Percentiles rank a stretch among this genome's conserved stretches.
These are phyloP conservation scores for Platanus orientalis DNA, from an alignment of 164 flowering plant genomes.

Conservation along the genomic window DNA sequence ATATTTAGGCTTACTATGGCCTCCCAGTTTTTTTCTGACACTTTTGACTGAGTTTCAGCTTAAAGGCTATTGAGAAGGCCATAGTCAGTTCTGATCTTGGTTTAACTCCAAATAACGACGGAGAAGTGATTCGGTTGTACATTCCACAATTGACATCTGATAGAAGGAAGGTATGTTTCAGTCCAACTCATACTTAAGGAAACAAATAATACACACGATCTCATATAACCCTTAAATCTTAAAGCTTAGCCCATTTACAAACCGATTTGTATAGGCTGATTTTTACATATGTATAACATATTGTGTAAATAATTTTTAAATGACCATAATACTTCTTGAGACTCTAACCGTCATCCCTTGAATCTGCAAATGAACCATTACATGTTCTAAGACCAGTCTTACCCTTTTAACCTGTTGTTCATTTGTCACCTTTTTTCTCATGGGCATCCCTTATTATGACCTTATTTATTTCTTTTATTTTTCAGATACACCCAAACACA, in stretches of 20 bases:
- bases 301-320: too few species aligned
- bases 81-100: slow-evolving; percentile 77
- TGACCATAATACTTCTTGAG: too few species aligned
- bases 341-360: too few species aligned
- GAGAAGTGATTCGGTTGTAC: slow-evolving; percentile 75
- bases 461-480: not conserved
- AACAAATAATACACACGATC: too few species aligned
- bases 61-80: slow-evolving; percentile 93
- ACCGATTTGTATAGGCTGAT: too few species aligned
- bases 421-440: too few species aligned
- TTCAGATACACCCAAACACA: too few species aligned
- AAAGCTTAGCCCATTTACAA: not conserved
- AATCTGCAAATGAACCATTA: too few species aligned
- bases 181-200: too few species aligned
- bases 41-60: slow-evolving; percentile 39
- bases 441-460: not conserved
- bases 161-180: slow-evolving; percentile 73
- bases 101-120: slow-evolving; percentile 88
- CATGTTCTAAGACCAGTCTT: too few species aligned
- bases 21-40: not conserved
- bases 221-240: not conserved
- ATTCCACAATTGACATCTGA: slow-evolving; percentile 89
- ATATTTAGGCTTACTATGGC: not conserved
- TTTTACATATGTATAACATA: not conserved
- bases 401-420: not conserved